A percentile compares a stretch with the other conserved stretches of the same genome.
Evolutionary conservation across 495 filamentous ascomycete genomes (phyloP).

Genomic region (Geoglossum glabrum): DNA sequence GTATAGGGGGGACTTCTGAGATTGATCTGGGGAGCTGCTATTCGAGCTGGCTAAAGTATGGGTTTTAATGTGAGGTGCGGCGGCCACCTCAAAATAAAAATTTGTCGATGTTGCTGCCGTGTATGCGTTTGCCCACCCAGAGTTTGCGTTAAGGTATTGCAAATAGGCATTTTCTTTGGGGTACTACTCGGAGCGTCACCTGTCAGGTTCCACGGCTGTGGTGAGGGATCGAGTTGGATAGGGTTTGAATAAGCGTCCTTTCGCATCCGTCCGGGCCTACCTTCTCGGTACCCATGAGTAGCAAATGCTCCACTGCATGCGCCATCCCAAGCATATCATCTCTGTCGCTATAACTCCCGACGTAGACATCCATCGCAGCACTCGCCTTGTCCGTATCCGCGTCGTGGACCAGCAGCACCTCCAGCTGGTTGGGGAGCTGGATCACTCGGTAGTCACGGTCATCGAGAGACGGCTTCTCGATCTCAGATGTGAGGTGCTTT

Average conservation of each 20-base stretch:
- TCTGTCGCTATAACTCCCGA: slow-evolving; percentile 81
- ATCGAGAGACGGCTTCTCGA: slow-evolving; percentile 78
- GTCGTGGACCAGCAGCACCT: slow-evolving; percentile 86
- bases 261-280: slow-evolving; percentile 20
- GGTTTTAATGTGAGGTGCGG: slow-evolving; percentile 24
- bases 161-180: slow-evolving; percentile 92
- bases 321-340: slow-evolving; percentile 81
- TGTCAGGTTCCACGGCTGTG: not conserved
- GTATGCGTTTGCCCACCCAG: slow-evolving; percentile 85
- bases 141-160: slow-evolving; percentile 72
- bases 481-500: slow-evolving; percentile 48
- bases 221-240: not conserved
- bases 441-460: slow-evolving; percentile 84
- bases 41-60: slow-evolving; percentile 1
- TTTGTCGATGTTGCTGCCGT: slow-evolving; percentile 89
- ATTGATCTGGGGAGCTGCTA: not conserved
- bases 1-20: slow-evolving; percentile 43
- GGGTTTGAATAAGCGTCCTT: not conserved
- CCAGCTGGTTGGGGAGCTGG: slow-evolving; percentile 64
- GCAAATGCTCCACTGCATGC: slow-evolving; percentile 76
- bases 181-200: slow-evolving; percentile 31
- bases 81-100: slow-evolving; percentile 91
- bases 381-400: slow-evolving; percentile 91
- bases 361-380: slow-evolving; percentile 85
- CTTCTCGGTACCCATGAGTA: slow-evolving; percentile 99